Base-by-base conservation (phyloP, 805 yeast genomes). In the Metschnikowia arizonensis region DNA sequence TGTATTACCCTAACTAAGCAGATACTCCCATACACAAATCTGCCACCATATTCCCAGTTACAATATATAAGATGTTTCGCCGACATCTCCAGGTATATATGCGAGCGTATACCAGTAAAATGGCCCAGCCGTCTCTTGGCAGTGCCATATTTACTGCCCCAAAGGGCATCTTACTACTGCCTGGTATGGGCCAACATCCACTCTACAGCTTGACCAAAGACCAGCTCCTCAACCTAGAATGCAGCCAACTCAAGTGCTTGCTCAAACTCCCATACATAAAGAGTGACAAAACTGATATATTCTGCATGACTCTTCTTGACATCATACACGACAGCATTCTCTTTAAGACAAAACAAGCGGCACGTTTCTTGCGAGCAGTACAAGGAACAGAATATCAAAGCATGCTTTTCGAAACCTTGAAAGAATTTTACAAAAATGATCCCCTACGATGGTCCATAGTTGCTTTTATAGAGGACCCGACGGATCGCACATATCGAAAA, bases 101-200 rank as follows among this genome's bases (percentile, higher is more conserved):
- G 10, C 40, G 33, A 28, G 19, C 31, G 8, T 10, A 26, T 14
- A 18, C 33, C 24, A 18, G 9, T 3, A 37, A 17, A 26, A 5
- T 21, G 3, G 12, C 24, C 18, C 40, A 18, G n/a, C 32, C 14
- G n/a, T 19, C 32, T 17, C 17, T 19, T 9, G 33, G 24, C 15
- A 37, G 25, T 8, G 18, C 24, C 11, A 24, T 47, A 3, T 51
- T 49, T 17, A 30, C 47, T 10, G 24, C 24, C n/a, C 34, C 34
- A 28, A 34, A 39, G 5, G 47, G 33, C 47, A 42, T 47, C 28
- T 31, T 25, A 5, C 33, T 61, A 17, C 58, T 60, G 5, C 30
- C 34, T 17, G 59, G 61, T 36, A 48, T 60, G 5, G 58, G 55
- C 45, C 68, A 69, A 5, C 68, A 69, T 38, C 74, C 76, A 3